phyloP scores from a whole-genome alignment of 2,329 filamentous ascomycete species.

The Exophiala dermatitidis region DNA sequence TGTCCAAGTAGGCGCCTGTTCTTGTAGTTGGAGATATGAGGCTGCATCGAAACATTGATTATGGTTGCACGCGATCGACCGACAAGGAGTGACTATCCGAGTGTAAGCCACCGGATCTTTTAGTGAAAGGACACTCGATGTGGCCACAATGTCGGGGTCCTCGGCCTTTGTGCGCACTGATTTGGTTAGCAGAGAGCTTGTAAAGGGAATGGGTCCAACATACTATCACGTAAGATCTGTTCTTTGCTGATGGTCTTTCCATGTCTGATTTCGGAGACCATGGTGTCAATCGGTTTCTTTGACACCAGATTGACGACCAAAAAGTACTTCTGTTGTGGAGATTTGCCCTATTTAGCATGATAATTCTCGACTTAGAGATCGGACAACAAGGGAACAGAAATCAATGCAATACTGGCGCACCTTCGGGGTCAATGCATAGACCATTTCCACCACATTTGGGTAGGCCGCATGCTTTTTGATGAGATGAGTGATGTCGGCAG shows the following conservation, averaged over 20 bases:
- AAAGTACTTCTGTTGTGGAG: slow-evolving; percentile 56
- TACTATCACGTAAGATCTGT: slow-evolving; percentile 77
- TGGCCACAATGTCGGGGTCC: slow-evolving; percentile 76
- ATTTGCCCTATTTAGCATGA: slow-evolving; percentile 25
- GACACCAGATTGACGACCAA: slow-evolving; percentile 69
- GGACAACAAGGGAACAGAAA: slow-evolving; percentile 18
- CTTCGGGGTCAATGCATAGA: slow-evolving; percentile 87
- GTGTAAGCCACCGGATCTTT: slow-evolving; percentile 89
- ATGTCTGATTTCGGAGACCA: slow-evolving; percentile 60
- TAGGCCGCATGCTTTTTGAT: slow-evolving; percentile 61
- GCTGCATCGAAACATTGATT: slow-evolving; percentile 92
- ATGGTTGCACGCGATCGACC: slow-evolving; percentile 73
- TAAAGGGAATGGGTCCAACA: slow-evolving; percentile 8
- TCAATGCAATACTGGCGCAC: slow-evolving; percentile 39
- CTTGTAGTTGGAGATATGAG: slow-evolving; percentile 86
- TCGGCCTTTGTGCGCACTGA: slow-evolving; percentile 71
- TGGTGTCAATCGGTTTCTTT: slow-evolving; percentile 60
- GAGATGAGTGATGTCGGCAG: slow-evolving; percentile 77
- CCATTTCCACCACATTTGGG: slow-evolving; percentile 71
- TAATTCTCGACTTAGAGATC: slow-evolving; percentile 20
- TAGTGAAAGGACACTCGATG: slow-evolving; percentile 78
- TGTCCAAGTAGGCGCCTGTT: slow-evolving; percentile 94
- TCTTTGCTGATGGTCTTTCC: slow-evolving; percentile 66
- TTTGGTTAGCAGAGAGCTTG: slow-evolving; percentile 24
- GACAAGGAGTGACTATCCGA: slow-evolving; percentile 70